Evolutionary conservation across 75 land plant genomes (phyloP).

Genomic region (Chamaecyparis obtusa): DNA sequence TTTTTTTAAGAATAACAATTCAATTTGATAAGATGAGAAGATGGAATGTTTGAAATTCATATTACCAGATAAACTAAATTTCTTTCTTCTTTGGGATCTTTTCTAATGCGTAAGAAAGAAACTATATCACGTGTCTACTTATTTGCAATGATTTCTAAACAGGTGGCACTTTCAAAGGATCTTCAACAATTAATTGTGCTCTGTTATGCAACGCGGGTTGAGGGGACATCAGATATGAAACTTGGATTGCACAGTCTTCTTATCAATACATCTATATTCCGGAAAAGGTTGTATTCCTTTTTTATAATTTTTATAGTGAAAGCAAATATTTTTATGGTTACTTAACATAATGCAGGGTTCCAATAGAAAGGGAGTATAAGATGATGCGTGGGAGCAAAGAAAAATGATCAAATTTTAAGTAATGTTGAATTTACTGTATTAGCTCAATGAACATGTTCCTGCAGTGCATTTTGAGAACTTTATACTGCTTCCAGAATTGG

Average conservation of each 20-base stretch:
- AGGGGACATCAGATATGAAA: conserved; percentile 12
- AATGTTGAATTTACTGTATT: not conserved
- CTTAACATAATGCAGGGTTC: not conserved
- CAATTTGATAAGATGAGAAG: not conserved
- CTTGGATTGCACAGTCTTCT: conserved; percentile 60
- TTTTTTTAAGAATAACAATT: not conserved
- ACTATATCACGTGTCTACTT: not conserved
- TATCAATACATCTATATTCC: conserved; percentile 73
- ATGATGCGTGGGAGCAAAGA: not conserved
- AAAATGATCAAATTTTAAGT: not conserved
- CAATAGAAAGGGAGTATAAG: not conserved
- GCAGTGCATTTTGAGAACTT: not conserved
- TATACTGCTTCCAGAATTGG: not conserved
- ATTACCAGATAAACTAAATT: not conserved
- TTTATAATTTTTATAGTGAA: not conserved
- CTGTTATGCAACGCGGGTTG: conserved; percentile 45
- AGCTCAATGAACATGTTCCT: not conserved
- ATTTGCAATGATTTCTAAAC: conserved; percentile 6
- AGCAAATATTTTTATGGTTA: not conserved
- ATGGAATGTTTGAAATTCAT: not conserved
- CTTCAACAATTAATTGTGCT: conserved; percentile 64
- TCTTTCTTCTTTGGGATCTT: not conserved
- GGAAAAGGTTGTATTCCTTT: conserved; percentile 50
- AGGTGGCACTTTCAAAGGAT: conserved; percentile 88
- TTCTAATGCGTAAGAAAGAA: not conserved